Evolutionary conservation across 345 rosid genomes (phyloP), one percentile per base, ranked within the genome.

Genomic region (Acer saccharum): DNA sequence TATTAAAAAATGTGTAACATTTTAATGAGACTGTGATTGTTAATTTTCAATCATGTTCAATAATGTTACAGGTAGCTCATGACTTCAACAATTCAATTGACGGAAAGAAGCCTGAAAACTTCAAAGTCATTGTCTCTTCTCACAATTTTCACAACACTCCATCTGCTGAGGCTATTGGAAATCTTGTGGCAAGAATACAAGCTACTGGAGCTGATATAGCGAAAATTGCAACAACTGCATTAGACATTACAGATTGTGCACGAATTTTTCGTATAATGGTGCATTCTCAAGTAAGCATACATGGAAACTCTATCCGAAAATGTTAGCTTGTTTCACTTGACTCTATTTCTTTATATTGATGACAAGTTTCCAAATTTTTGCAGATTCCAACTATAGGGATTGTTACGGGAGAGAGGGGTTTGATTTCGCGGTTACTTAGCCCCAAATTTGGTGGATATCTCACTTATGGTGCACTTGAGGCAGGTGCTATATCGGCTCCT

Each of bases 81-180:
- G 89, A 86, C 64, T 86, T 86, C 84, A 82, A 80, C 71, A 80
- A 71, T 67, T 87, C 84, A 10, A 57, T 87, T 8, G 10, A 57
- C 7, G 84, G 78, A 41, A 84, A 82, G 80, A 87, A 78, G 74
- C 87, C 86, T 10, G 83, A 82, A 25, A 81, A 69, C 71, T 83
- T 68, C 80, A 82, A 83, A 77, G 81, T 87, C 72, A 82, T 87
- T 12, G 89, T 87, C 46, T 87, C 87, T 60, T 84, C 84, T 3
- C 87, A 84, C 72, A 87, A 84, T 72, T 87, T 80, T 62, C 84
- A 84, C 72, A 84, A 87, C 73, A 84, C 87, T 48, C 89, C 87
- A 4, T 87, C 86, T 0, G 11, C 78, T 0, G 86, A 87, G 69
- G 83, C 84, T 21, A 79, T 87, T 29, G 83, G 84, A 72, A 82